phyloP scores from a whole-genome alignment of 1,284 basidiomycete genomes.

The Ceratobasidium papillatum region DNA sequence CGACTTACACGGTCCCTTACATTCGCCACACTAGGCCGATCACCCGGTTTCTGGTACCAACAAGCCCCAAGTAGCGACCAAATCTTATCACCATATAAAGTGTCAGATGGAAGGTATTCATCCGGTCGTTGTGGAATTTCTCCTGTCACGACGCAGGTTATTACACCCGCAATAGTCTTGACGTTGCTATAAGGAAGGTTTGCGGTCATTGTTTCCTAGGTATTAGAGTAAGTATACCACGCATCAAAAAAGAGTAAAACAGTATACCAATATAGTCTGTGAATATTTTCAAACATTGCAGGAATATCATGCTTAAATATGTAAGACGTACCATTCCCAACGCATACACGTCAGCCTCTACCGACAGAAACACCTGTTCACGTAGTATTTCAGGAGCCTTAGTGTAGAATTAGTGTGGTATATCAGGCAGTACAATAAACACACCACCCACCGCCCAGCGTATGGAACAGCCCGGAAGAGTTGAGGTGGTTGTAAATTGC shows the following conservation, averaged over 20 bases:
- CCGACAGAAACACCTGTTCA: neutral
- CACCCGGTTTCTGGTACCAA: neutral
- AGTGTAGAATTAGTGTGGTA: neutral
- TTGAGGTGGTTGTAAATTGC: constrained; percentile 7
- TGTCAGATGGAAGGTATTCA: neutral
- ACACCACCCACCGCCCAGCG: constrained; percentile 10
- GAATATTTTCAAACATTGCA: neutral
- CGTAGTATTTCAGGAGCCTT: neutral
- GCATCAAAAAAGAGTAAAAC: neutral
- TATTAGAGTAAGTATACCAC: neutral
- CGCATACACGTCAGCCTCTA: constrained; percentile 10
- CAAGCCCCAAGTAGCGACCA: constrained; percentile 1
- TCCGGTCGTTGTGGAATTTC: neutral
- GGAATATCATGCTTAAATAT: neutral
- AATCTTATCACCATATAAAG: neutral
- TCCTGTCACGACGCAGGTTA: neutral
- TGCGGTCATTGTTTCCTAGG: constrained; percentile 1
- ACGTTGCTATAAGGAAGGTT: neutral
- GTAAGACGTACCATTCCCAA: constrained; percentile 6
- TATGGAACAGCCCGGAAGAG: neutral
- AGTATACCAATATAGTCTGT: constrained; percentile 6
- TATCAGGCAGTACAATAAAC: neutral
- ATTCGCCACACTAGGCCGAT: too few relatives aligned
- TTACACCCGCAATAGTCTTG: neutral
- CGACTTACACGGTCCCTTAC: too few relatives aligned